Conservation (phyloP, 441 rosid genomes). For the Sinapis alba region DNA sequence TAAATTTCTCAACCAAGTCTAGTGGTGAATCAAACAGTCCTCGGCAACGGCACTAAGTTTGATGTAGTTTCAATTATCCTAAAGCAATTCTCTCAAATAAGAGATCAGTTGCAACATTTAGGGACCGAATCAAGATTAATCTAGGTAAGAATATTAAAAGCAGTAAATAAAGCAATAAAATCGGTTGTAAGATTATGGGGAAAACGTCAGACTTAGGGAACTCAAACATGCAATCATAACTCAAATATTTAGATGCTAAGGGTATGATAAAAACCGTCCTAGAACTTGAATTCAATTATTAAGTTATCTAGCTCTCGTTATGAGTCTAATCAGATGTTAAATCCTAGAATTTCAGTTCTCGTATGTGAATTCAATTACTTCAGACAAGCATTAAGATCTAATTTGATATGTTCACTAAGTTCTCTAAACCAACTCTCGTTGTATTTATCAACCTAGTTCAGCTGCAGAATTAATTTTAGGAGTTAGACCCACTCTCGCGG, state of each 20-base stretch:
- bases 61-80: too few species aligned
- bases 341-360: too few species aligned
- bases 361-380: not conserved
- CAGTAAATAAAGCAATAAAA: not conserved
- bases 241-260: not conserved
- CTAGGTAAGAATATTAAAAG: not conserved
- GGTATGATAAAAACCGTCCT: not conserved
- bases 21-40: too few species aligned
- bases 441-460: not conserved
- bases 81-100: too few species aligned
- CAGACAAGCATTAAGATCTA: not conserved
- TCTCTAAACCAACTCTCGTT: not conserved
- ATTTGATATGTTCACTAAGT: not conserved
- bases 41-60: too few species aligned
- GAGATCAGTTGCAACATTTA: too few species aligned
- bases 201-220: not conserved
- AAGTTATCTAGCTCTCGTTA: not conserved
- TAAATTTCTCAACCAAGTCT: too few species aligned
- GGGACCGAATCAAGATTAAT: not conserved
- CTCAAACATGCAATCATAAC: not conserved
- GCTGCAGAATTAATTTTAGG: not conserved
- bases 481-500: too few species aligned
- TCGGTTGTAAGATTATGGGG: not conserved
- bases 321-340: too few species aligned
- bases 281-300: not conserved